These are phyloP conservation scores for Cercospora beticola DNA, from an alignment of 2,329 filamentous ascomycete genomes.

Conservation along the genomic window DNA sequence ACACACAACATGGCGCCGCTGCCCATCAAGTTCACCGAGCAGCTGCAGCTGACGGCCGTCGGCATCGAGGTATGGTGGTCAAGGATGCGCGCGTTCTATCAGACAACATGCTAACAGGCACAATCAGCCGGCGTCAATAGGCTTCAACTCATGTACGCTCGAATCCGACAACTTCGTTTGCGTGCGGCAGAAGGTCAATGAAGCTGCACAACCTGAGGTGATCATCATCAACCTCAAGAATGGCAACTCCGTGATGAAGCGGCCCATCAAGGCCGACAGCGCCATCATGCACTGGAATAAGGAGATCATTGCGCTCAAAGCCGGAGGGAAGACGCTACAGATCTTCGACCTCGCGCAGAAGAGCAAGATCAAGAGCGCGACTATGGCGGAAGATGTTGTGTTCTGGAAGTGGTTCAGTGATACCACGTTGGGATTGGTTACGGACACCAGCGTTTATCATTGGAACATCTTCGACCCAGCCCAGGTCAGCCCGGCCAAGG, in stretches of 20 bases:
- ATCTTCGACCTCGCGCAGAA: constrained; percentile 95
- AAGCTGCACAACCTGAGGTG: constrained; percentile 82
- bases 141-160: constrained; percentile 89
- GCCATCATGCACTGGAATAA: constrained; percentile 99
- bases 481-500: constrained; percentile 77
- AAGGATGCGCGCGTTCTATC: neutral
- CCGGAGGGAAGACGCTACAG: constrained; percentile 89
- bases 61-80: constrained; percentile 45
- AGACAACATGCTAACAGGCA: neutral
- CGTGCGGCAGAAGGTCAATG: constrained; percentile 88
- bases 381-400: constrained; percentile 94
- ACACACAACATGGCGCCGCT: constrained; percentile 59
- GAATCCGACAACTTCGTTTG: constrained; percentile 97
- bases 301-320: constrained; percentile 95
- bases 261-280: constrained; percentile 98
- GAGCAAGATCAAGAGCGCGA: constrained; percentile 92
- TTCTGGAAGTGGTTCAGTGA: constrained; percentile 99
- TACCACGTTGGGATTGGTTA: constrained; percentile 82
- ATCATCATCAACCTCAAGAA: constrained; percentile 98
- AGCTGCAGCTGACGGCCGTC: constrained; percentile 63
- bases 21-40: constrained; percentile 91
- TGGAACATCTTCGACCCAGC: constrained; percentile 92
- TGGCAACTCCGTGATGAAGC: constrained; percentile 88
- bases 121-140: constrained; percentile 66
- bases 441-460: constrained; percentile 87